Evolutionary conservation across 257 asterid species (phyloP).

Genomic region (Primulina eburnea): DNA sequence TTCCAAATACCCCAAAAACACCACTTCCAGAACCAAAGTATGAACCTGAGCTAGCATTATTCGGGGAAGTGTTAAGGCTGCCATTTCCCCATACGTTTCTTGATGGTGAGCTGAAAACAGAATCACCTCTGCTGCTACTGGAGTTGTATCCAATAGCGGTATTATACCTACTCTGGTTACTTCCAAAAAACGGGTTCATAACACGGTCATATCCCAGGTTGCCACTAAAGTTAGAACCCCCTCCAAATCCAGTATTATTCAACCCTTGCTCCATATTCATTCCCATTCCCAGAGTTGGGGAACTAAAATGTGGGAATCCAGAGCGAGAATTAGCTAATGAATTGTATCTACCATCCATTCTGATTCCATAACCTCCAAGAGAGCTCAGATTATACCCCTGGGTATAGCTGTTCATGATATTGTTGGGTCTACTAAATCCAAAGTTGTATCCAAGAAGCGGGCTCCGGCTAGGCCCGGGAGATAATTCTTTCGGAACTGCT

Average conservation of each 20-base stretch:
- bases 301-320: slow-evolving; percentile 18
- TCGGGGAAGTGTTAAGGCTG: slow-evolving; percentile 32
- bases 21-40: slow-evolving; percentile 52
- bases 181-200: slow-evolving; percentile 19
- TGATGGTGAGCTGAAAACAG: slow-evolving; percentile 19
- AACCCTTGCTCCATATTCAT: slow-evolving; percentile 42
- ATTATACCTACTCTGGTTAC: slow-evolving; percentile 20
- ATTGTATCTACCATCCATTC: slow-evolving; percentile 22
- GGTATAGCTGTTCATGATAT: slow-evolving; percentile 37
- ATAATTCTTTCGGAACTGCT: slow-evolving; percentile 29
- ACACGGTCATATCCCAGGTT: slow-evolving; percentile 36
- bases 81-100: slow-evolving; percentile 32
- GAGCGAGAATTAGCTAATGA: slow-evolving; percentile 15
- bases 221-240: slow-evolving; percentile 39
- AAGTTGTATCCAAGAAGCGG: slow-evolving; percentile 25
- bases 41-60: slow-evolving; percentile 37
- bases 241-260: slow-evolving; percentile 38
- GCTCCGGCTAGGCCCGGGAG: slow-evolving; percentile 29
- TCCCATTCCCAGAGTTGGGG: slow-evolving; percentile 23
- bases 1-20: slow-evolving; percentile 42
- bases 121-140: slow-evolving; percentile 17
- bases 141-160: slow-evolving; percentile 19
- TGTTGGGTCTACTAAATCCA: slow-evolving; percentile 26
- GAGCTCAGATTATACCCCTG: slow-evolving; percentile 43
- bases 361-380: slow-evolving; percentile 27